Evolutionary conservation across 1,284 basidiomycete genomes (phyloP), one percentile per base, ranked within the genome.

Genomic region (Thecaphora frezii): DNA sequence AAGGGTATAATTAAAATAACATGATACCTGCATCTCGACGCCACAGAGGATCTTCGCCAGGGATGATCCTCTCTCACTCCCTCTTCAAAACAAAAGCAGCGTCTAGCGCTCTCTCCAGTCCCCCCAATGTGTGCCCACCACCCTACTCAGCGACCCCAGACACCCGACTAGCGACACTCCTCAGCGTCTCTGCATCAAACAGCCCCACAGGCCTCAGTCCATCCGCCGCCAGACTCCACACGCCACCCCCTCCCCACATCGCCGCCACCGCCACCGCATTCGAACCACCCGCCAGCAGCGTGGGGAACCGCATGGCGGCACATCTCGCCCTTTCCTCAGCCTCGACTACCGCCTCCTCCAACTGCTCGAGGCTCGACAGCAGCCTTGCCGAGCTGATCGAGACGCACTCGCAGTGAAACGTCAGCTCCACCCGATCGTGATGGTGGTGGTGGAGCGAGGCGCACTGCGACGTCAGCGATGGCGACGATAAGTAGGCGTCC

Each of bases 371-470:
- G 1, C 55, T 59, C 0, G 59, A 48, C 7, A 69, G 36, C 19
- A 73, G 42, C 3, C 71, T 24, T 0, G 58, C 68, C 0, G 71
- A 62, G 21, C 67, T 66, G 57, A 73, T 59, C 3, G 38, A 43
- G 19, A 73, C 26, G 39, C 49, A 33, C 40, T 58, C 43, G 40
- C 59, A 68, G 39, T 73, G 69, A 44, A 71, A 73, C 0, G 59
- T 71, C 9, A 73, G 43, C 26, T 71, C 63, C 7, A 69, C 58
- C 3, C 66, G 50, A 5, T 58, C 55, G 22, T 33, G 50, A 5
- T 58, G 53, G 22, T 33, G 52, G n/a, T 26, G 30, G 3, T 45
- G 48, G 4, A 61, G 24, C 9, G 40, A 44, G 1, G 66, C 59
- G 33, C 59, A 62, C 12, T 62, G 58, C 1, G 54, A 23, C 3